phyloP scores from a whole-genome alignment of 257 asterid genomes.

The Plantago major region DNA sequence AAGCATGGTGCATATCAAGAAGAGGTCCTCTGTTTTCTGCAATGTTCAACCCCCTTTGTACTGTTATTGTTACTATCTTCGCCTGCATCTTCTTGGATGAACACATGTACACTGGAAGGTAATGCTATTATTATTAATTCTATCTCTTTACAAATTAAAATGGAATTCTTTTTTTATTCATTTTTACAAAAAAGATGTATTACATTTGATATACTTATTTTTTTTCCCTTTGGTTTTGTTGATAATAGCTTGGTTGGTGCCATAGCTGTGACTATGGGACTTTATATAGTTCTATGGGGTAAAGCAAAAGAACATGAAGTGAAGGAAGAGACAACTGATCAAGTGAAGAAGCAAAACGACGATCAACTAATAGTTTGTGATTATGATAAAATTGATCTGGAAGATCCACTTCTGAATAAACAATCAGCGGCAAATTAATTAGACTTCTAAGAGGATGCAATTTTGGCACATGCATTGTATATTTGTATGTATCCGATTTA shows the following conservation, averaged over 20 bases:
- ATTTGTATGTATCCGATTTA: too few relatives aligned
- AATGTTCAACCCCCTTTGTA: constrained; percentile 50
- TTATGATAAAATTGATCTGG: constrained; percentile 25
- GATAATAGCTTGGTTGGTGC: constrained; percentile 49
- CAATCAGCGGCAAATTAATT: background rate
- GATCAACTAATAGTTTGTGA: constrained; percentile 10
- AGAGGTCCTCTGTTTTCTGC: constrained; percentile 59
- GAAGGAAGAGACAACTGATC: background rate
- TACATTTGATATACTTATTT: background rate
- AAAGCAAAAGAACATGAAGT: constrained; percentile 45
- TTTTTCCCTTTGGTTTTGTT: background rate
- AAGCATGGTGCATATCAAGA: constrained; percentile 48
- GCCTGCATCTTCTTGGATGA: constrained; percentile 53
- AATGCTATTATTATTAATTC: too few relatives aligned
- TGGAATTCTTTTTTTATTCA: too few relatives aligned
- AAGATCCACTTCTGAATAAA: constrained; percentile 37
- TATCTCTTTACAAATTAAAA: too few relatives aligned
- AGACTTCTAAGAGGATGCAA: background rate
- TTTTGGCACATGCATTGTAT: background rate
- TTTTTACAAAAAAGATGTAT: too few relatives aligned
- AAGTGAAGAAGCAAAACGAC: constrained; percentile 5
- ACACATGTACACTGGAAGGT: constrained; percentile 73
- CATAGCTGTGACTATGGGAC: constrained; percentile 55
- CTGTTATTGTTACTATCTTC: constrained; percentile 43
- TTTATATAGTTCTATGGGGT: constrained; percentile 72